phyloP scores from a whole-genome alignment of 352 stramenopile species.

The Vaucheria bursata region DNA sequence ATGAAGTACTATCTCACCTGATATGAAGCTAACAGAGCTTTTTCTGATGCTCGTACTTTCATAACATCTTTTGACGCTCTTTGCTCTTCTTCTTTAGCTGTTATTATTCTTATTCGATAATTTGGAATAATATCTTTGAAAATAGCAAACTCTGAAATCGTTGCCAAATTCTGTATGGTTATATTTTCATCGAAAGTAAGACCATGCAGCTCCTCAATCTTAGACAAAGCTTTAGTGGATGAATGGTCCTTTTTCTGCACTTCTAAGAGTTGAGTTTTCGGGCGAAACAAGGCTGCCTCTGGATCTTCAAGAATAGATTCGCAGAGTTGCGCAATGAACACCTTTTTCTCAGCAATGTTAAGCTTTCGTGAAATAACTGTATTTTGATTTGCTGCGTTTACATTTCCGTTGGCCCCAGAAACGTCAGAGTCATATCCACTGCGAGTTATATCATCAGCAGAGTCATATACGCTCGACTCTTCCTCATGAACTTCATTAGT shows the following conservation, averaged over 20 bases:
- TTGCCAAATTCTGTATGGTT: constrained; percentile 68
- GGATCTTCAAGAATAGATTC: constrained; percentile 73
- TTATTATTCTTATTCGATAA: constrained; percentile 82
- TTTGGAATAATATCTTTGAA: constrained; percentile 87
- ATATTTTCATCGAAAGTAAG: constrained; percentile 57
- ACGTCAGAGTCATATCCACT: not conserved
- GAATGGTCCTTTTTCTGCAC: no score
- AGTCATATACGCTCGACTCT: constrained; percentile 30
- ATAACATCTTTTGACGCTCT: constrained; percentile 61
- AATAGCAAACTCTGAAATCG: constrained; percentile 83
- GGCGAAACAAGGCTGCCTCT: constrained; percentile 62
- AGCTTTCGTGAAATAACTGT: constrained; percentile 55
- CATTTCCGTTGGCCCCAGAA: not conserved
- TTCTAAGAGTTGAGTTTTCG: no score
- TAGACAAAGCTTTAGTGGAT: no score
- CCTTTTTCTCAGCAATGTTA: constrained; percentile 67
- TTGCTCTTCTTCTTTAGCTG: constrained; percentile 65
- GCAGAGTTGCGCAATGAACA: constrained; percentile 73
- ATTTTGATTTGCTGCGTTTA: no score
- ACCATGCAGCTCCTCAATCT: constrained; percentile 39
- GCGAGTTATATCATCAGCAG: not conserved
- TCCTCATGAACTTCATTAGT: constrained; percentile 5
- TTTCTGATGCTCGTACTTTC: constrained; percentile 56
- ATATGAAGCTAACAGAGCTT: constrained; percentile 56
- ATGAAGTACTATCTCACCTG: constrained; percentile 28